Percentiles rank a stretch among this genome's conserved stretches.
Evolutionary conservation across 139 green algal species (phyloP).

Genomic region (Asterochloris sp.): DNA sequence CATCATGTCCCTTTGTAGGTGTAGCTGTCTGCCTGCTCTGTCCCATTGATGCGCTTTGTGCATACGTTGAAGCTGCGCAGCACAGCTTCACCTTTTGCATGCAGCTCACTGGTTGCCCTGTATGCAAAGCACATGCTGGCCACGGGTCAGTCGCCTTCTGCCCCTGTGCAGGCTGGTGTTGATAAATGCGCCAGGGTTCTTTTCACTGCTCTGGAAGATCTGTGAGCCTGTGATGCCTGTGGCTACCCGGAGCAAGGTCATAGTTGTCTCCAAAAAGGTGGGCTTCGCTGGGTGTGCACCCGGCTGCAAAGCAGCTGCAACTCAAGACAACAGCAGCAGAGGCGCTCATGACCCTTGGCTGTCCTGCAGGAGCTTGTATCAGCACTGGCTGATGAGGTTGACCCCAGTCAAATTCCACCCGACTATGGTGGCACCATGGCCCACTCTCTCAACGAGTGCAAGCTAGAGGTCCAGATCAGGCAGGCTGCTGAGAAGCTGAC

Average conservation of each 20-base stretch:
- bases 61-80: too few species aligned
- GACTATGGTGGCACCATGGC: conserved; percentile 6
- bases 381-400: conserved; percentile 6
- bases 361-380: conserved; percentile 10
- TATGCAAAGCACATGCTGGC: too few species aligned
- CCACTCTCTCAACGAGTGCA: not conserved
- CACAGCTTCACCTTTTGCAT: too few species aligned
- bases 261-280: conserved; percentile 2
- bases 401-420: not conserved
- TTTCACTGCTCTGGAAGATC: conserved; percentile 15
- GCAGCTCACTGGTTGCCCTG: too few species aligned
- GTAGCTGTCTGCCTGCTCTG: too few species aligned
- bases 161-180: conserved; percentile 11
- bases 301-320: not conserved
- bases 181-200: conserved; percentile 10
- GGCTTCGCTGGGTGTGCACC: not conserved
- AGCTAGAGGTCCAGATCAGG: not conserved
- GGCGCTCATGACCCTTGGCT: not conserved
- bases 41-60: too few species aligned
- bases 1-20: too few species aligned
- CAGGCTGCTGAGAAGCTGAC: not conserved
- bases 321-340: not conserved
- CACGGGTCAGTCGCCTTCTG: too few species aligned
- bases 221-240: conserved; percentile 16
- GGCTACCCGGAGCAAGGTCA: conserved; percentile 12